These are phyloP conservation scores for Salpingoeca rosetta DNA, from an alignment of 78 protist genomes.

Conservation along the genomic window DNA sequence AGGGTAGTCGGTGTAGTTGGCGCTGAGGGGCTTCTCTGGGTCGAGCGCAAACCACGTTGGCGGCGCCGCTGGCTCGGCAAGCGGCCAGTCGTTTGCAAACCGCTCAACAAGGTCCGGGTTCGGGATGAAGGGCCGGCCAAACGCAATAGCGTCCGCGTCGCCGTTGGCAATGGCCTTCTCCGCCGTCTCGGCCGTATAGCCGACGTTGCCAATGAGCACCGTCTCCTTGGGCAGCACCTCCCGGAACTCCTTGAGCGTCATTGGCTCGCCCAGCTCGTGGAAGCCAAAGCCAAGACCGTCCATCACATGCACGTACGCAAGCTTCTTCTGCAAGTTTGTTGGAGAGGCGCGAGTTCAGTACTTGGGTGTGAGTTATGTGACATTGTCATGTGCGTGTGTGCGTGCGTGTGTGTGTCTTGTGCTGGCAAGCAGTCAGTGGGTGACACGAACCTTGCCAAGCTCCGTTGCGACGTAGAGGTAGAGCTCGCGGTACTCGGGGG, in stretches of 20 bases:
- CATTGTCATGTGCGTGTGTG: too few relatives aligned
- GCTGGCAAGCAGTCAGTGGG: too few relatives aligned
- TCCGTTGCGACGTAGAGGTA: not conserved
- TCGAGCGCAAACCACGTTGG: not conserved
- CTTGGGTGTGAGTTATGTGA: too few relatives aligned
- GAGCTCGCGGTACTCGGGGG: not conserved
- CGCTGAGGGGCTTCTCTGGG: not conserved
- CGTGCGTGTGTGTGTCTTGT: too few relatives aligned
- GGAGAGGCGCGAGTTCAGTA: too few relatives aligned
- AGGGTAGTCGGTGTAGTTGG: not conserved
- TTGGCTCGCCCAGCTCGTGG: not conserved
- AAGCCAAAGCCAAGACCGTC: not conserved
- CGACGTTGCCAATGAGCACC: not conserved
- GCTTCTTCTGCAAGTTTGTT: too few relatives aligned
- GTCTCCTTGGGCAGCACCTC: not conserved
- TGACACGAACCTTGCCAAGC: conserved; percentile 7
- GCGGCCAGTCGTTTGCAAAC: not conserved
- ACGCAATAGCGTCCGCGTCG: conserved; percentile 13
- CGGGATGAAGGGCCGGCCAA: conserved; percentile 10
- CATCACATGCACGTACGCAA: conserved; percentile 3
- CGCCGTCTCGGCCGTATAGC: not conserved
- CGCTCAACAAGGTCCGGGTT: conserved; percentile 27
- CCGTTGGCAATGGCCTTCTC: conserved; percentile 12
- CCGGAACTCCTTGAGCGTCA: not conserved
- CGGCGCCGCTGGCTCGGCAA: not conserved